Base-by-base conservation (phyloP, 371 early-diverging fungal species). In the Mucor piriformis region DNA sequence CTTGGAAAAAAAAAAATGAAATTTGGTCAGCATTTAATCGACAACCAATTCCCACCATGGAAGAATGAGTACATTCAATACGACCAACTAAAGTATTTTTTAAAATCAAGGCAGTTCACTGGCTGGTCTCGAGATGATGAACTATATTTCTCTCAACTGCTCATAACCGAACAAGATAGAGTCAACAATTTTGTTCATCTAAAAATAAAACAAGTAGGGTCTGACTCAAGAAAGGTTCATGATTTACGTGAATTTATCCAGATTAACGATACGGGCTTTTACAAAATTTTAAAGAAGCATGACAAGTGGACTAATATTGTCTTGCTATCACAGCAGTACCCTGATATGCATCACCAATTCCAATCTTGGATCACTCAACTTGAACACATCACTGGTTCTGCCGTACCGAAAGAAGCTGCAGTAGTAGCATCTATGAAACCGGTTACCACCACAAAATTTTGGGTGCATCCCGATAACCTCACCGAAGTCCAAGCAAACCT, bases 201-300 rank as follows among this genome's bases (percentile, higher is more conserved):
- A 3, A 61, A 61, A 21, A 42, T 16, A 18, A 57, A 61, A 10
- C 52, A 56, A 37, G 37, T 44, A n/a, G 50, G 40, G 15, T 27
- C 20, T 2, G 50, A 50, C 16, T 8, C 10, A 2, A 73, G 69
- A 58, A 94, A 94, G 64, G 81, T 92, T 35, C 85, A 84, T 62
- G 92, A 92, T 64, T 83, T 96, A 56, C 84, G 92, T 35, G 85
- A 89, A 61, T 98, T 90, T 72, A 88, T 91, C 2, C 88, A 95
- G 1, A 70, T 97, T 60, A 98, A 98, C 81, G 91, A 89, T 58
- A 86, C 89, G 1, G 97, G 93, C 4, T 94, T 96, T 65, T 82
- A 92, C 67, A 97, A 94, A 83, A 92, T 96, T 32, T 73, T 97
- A 57, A 95, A 95, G 70, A 95, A 96, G 71, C 95, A 96, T 67